Percentiles rank a stretch among this genome's conserved stretches.
phyloP scores from a whole-genome alignment of 768 basidiomycete species.

The Kwoniella shandongensis region DNA sequence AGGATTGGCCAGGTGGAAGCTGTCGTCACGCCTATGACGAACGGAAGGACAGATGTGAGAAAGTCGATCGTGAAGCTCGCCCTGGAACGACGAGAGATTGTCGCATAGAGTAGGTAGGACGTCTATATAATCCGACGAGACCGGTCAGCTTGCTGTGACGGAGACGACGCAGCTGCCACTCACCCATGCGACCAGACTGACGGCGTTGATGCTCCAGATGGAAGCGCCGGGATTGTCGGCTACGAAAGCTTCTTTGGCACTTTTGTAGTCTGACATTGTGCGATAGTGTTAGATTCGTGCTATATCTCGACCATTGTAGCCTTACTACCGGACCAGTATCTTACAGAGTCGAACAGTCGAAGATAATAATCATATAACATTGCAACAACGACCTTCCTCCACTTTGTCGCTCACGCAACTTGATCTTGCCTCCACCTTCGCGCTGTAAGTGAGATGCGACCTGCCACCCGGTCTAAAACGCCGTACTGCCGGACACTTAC shows the following conservation, averaged over 20 bases:
- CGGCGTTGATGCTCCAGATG: constrained; percentile 65
- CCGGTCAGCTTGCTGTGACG: neutral
- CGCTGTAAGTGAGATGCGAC: no score
- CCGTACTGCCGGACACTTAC: neutral
- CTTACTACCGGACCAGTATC: no score
- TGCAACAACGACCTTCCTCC: no score
- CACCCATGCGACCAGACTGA: constrained; percentile 68
- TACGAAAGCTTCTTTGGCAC: constrained; percentile 78
- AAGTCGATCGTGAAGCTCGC: constrained; percentile 58
- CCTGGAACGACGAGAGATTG: neutral
- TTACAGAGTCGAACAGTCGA: no score
- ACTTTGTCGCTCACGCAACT: neutral
- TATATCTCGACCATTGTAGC: neutral
- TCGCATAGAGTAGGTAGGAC: constrained; percentile 67
- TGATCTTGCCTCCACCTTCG: no score
- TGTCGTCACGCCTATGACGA: constrained; percentile 78
- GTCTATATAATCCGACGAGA: constrained; percentile 41
- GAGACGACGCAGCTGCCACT: constrained; percentile 45
- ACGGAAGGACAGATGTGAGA: constrained; percentile 67
- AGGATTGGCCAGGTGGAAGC: constrained; percentile 63
- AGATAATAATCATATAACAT: no score
- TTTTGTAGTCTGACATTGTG: constrained; percentile 62
- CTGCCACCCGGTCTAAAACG: neutral
- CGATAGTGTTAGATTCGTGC: neutral
- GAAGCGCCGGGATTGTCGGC: constrained; percentile 71